These are phyloP conservation scores for Phytophthora foliorum DNA, from an alignment of 352 stramenopile species.

Conservation along the genomic window DNA sequence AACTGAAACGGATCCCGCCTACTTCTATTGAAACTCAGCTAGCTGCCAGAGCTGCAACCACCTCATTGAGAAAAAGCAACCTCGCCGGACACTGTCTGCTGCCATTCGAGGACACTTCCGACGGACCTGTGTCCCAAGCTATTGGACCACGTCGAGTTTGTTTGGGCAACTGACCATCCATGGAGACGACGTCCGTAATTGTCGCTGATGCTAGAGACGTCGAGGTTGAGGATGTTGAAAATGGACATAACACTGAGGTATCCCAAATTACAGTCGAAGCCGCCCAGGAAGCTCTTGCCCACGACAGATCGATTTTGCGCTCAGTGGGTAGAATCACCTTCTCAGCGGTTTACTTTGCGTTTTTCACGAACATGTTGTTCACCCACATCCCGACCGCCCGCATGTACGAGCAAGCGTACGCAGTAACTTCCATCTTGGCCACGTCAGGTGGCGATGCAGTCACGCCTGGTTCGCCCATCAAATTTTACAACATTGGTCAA, in stretches of 20 bases:
- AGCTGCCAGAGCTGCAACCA: not conserved
- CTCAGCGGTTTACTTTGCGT: constrained; percentile 44
- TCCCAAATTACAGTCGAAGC: constrained; percentile 14
- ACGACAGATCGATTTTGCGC: constrained; percentile 47
- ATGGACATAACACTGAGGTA: not conserved
- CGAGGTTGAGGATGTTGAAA: constrained; percentile 12
- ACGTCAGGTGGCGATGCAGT: constrained; percentile 52
- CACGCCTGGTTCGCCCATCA: constrained; percentile 46
- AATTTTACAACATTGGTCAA: constrained; percentile 56
- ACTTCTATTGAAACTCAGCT: not conserved
- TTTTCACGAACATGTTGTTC: constrained; percentile 61
- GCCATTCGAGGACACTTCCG: not conserved
- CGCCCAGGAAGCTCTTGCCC: constrained; percentile 29
- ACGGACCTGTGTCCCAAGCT: not conserved
- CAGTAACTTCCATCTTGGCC: constrained; percentile 40
- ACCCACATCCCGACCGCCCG: constrained; percentile 43
- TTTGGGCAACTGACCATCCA: not conserved
- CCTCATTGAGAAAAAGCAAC: not conserved
- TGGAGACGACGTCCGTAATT: not conserved
- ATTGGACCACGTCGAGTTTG: not conserved
- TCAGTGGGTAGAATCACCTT: constrained; percentile 45
- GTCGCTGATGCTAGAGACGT: not conserved
- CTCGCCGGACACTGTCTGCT: not conserved
- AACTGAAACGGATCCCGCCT: not conserved
- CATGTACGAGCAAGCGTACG: constrained; percentile 45